Percentiles rank a stretch among this genome's conserved stretches.
These are phyloP conservation scores for Diplocarpon rosae DNA, from an alignment of 2,329 filamentous ascomycete species.

Conservation along the genomic window DNA sequence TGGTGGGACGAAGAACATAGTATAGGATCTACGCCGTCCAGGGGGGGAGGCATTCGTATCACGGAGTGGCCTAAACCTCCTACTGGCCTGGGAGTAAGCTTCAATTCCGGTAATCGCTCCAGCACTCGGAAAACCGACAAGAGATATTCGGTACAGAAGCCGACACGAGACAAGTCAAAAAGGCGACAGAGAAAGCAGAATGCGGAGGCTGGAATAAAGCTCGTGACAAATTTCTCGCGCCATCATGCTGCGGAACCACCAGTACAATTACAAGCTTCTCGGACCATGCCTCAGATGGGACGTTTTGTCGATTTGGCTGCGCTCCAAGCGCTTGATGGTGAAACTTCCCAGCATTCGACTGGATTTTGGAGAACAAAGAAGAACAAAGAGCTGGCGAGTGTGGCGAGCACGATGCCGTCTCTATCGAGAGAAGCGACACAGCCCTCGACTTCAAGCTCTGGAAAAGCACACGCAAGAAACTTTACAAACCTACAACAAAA, in stretches of 20 bases:
- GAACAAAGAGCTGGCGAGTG: conserved; percentile 12
- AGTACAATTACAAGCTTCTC: conserved; percentile 26
- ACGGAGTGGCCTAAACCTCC: conserved; percentile 18
- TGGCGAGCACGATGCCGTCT: conserved; percentile 6
- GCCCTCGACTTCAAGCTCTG: neutral
- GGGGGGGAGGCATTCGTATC: conserved; percentile 4
- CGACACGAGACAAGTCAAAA: conserved; percentile 40
- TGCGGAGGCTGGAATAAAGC: conserved; percentile 49
- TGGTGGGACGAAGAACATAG: conserved; percentile 25
- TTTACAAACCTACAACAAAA: neutral
- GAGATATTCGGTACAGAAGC: conserved; percentile 27
- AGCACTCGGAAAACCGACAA: conserved; percentile 15
- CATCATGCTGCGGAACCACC: conserved; percentile 35
- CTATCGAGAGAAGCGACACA: neutral
- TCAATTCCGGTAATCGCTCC: conserved; percentile 9
- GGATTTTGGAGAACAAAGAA: conserved; percentile 25
- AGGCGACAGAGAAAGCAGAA: conserved; percentile 51
- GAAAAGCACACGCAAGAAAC: neutral
- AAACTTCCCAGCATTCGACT: conserved; percentile 11
- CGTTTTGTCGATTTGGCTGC: conserved; percentile 43
- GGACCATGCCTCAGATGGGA: conserved; percentile 13
- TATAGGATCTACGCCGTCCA: neutral
- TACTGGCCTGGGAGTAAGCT: conserved; percentile 6
- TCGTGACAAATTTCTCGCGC: conserved; percentile 58
- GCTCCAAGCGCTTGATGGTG: conserved; percentile 44